Evolutionary conservation across 345 rosid species (phyloP).

Genomic region (Salix suchowensis): DNA sequence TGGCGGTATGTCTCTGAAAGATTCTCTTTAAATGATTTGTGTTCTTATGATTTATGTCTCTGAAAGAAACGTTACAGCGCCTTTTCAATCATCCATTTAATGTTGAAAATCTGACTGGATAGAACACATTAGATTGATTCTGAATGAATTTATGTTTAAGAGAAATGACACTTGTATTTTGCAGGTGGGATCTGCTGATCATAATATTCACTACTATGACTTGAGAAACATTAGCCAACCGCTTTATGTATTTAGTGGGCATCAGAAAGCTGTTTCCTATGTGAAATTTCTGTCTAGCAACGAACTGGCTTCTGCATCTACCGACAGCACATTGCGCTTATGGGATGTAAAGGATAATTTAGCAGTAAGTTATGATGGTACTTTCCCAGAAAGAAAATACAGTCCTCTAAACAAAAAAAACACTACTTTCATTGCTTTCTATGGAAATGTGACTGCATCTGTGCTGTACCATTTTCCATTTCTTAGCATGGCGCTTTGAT

Average conservation of each 20-base stretch:
- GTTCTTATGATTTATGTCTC: no score
- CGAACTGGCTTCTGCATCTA: slow-evolving; percentile 93
- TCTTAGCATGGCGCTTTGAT: neutral
- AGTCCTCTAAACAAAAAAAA: neutral
- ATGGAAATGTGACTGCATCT: neutral
- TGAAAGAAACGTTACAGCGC: neutral
- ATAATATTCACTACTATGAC: slow-evolving; percentile 77
- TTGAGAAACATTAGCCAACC: slow-evolving; percentile 76
- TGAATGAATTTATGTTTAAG: neutral
- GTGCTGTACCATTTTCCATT: neutral
- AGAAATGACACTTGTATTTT: neutral
- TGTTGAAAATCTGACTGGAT: neutral
- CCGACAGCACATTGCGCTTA: slow-evolving; percentile 78
- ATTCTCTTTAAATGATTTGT: neutral
- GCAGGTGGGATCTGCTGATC: slow-evolving; percentile 95
- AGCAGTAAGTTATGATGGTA: slow-evolving; percentile 44
- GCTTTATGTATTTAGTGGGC: slow-evolving; percentile 75
- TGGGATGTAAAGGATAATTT: slow-evolving; percentile 87
- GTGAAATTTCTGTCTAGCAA: slow-evolving; percentile 76
- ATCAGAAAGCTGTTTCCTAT: slow-evolving; percentile 81
- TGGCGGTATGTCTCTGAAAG: slow-evolving; percentile 52
- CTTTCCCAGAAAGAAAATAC: neutral
- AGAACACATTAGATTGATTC: neutral
- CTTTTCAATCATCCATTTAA: neutral
- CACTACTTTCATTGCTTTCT: neutral